Evolutionary conservation across 805 yeast species (phyloP).

Genomic region (Candida adriatica): DNA sequence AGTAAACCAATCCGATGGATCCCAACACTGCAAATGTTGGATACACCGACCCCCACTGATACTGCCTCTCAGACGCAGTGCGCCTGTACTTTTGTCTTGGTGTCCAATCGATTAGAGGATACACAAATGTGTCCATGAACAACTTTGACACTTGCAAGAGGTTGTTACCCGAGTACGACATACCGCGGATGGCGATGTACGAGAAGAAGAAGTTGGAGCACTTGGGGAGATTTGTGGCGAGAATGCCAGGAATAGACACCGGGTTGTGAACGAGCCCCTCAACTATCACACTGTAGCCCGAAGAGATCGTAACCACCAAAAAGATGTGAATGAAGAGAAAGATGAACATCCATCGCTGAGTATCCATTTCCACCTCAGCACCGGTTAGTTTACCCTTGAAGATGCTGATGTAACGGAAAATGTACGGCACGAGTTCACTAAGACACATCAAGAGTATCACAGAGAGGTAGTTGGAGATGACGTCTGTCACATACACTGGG

Average conservation of each 20-base stretch:
- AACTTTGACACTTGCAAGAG: conserved; percentile 55
- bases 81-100: conserved; percentile 52
- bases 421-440: conserved; percentile 53
- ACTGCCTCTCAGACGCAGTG: conserved; percentile 35
- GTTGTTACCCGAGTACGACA: conserved; percentile 68
- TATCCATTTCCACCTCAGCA: conserved; percentile 56
- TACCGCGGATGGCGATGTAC: conserved; percentile 65
- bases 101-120: conserved; percentile 39
- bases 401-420: conserved; percentile 47
- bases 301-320: conserved; percentile 76
- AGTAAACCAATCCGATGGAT: conserved; percentile 71
- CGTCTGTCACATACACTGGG: conserved; percentile 46
- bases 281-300: conserved; percentile 61
- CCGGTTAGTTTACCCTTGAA: conserved; percentile 57
- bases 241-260: conserved; percentile 57
- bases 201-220: conserved; percentile 84
- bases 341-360: conserved; percentile 71
- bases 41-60: conserved; percentile 73
- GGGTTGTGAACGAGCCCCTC: conserved; percentile 64
- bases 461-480: conserved; percentile 60
- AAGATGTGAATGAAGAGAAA: conserved; percentile 80
- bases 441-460: conserved; percentile 57
- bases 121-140: conserved; percentile 29
- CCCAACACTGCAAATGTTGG: conserved; percentile 74
- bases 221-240: conserved; percentile 77